Conservation (phyloP, 371 early-diverging fungal species). For the Syncephalastrum monosporum region DNA sequence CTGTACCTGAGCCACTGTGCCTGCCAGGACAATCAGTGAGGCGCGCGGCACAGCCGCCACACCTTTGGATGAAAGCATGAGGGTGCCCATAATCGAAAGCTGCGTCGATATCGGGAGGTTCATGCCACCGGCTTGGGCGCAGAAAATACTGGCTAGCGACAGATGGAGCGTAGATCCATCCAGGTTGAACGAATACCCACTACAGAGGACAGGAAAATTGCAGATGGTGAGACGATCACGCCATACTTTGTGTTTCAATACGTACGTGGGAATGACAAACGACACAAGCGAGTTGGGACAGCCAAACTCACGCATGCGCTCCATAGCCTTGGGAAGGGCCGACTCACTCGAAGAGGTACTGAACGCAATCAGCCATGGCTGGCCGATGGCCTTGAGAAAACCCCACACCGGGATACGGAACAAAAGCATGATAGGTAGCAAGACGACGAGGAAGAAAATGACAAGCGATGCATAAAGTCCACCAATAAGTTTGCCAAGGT, state of each 20-base stretch:
- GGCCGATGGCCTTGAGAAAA: conserved; percentile 54
- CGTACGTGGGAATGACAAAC: conserved; percentile 67
- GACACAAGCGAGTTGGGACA: conserved; percentile 68
- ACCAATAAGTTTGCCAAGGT: conserved; percentile 72
- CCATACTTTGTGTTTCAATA: background rate
- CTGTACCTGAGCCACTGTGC: conserved; percentile 39
- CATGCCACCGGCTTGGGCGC: conserved; percentile 68
- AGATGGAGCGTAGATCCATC: conserved; percentile 83
- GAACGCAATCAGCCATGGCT: conserved; percentile 80
- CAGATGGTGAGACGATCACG: background rate
- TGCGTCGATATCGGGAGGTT: conserved; percentile 61
- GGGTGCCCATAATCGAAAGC: conserved; percentile 68
- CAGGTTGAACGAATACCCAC: conserved; percentile 83
- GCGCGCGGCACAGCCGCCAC: conserved; percentile 84
- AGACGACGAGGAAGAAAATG: conserved; percentile 58
- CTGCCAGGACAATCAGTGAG: conserved; percentile 62
- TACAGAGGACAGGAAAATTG: conserved; percentile 9
- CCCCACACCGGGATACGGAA: conserved; percentile 55
- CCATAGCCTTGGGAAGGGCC: conserved; percentile 75
- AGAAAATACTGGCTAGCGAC: conserved; percentile 63
- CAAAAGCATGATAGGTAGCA: conserved; percentile 67
- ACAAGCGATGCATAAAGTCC: conserved; percentile 62
- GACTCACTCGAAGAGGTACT: conserved; percentile 86
- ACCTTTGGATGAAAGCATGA: conserved; percentile 80
- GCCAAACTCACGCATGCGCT: conserved; percentile 74